These are phyloP conservation scores for Diutina rugosa DNA, from an alignment of 1,139 yeast species.

Conservation along the genomic window DNA sequence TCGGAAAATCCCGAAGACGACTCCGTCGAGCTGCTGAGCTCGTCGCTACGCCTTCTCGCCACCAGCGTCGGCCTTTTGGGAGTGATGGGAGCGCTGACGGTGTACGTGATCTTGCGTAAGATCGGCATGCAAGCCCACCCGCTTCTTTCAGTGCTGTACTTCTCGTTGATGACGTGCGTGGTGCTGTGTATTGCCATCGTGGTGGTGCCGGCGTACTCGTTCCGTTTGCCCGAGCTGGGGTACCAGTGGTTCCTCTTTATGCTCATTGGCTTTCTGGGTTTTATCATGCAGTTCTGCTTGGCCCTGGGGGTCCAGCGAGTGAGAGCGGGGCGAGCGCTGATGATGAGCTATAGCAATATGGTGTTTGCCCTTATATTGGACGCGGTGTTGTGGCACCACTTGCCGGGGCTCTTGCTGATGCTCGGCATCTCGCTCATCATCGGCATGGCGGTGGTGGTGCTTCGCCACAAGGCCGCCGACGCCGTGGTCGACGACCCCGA, in stretches of 20 bases:
- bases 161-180: slow-evolving; percentile 47
- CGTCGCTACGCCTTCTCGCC: slow-evolving; percentile 38
- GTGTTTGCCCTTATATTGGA: slow-evolving; percentile 77
- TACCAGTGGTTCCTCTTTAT: slow-evolving; percentile 56
- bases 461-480: slow-evolving; percentile 32
- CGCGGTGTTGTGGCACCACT: slow-evolving; percentile 52
- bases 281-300: slow-evolving; percentile 63
- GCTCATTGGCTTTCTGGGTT: slow-evolving; percentile 64
- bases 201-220: slow-evolving; percentile 42
- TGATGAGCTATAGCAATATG: slow-evolving; percentile 65
- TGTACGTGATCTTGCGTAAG: slow-evolving; percentile 58
- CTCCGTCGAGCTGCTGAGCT: slow-evolving; percentile 23
- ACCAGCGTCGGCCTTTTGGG: slow-evolving; percentile 56
- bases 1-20: slow-evolving; percentile 10
- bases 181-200: slow-evolving; percentile 45
- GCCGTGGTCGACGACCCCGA: neutral
- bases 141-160: slow-evolving; percentile 63
- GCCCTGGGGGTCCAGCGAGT: slow-evolving; percentile 82
- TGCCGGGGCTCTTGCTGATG: slow-evolving; percentile 58
- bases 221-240: slow-evolving; percentile 44
- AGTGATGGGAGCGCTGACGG: slow-evolving; percentile 57
- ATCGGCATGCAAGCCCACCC: slow-evolving; percentile 78
- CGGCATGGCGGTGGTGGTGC: slow-evolving; percentile 49
- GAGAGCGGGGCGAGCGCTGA: slow-evolving; percentile 63
- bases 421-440: slow-evolving; percentile 60